Evolutionary conservation across 257 asterid species (phyloP), one percentile per base, ranked within the genome.

Genomic region (Capsicum chinense): DNA sequence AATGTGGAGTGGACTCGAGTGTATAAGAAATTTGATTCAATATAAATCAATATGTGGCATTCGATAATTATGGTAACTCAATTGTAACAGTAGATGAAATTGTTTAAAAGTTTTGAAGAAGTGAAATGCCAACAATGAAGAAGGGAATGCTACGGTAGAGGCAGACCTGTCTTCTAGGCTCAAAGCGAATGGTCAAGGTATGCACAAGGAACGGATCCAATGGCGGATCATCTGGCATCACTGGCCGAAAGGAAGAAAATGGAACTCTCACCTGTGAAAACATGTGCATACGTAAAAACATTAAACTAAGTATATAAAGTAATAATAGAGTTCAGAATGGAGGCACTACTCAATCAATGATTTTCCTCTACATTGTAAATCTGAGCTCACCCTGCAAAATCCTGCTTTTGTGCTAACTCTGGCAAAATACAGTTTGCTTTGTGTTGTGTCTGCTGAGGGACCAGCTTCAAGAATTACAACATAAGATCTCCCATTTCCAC

Each of bases 131-230:
- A 76, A 50, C 48, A 76, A 76, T 21, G 48, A 76, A 12, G 33
- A 76, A 52, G 14, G 48, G 26, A 76, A 52, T 50, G 62, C 15
- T 21, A 52, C 48, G 15, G 26, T 76, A 3, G 21, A 52, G 81
- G 58, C 87, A 37, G 83, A 96, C 99, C 99, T 93, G 97, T 80
- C 97, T 90, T 89, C 98, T 94, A 14, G 98, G 98, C 89, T 96
- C 99, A 86, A 96, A 96, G 37, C 98, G 98, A 79, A 94, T 93
- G 67, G 93, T 93, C 91, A 96, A 89, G 67, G 99, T 92, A 85
- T 96, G 99, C 62, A 92, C 98, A 87, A 94, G 98, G 84, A 94
- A 96, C 15, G 98, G 98, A 92, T 96, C 99, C 87, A 96, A 81
- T 17, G 97, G 98, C 1, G 98, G 98, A 87, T 96, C 98, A 47